A percentile compares a stretch with the other conserved stretches of the same genome.
Conservation (phyloP, 2,329 filamentous ascomycete genomes). For the Verticillium dahliae region DNA sequence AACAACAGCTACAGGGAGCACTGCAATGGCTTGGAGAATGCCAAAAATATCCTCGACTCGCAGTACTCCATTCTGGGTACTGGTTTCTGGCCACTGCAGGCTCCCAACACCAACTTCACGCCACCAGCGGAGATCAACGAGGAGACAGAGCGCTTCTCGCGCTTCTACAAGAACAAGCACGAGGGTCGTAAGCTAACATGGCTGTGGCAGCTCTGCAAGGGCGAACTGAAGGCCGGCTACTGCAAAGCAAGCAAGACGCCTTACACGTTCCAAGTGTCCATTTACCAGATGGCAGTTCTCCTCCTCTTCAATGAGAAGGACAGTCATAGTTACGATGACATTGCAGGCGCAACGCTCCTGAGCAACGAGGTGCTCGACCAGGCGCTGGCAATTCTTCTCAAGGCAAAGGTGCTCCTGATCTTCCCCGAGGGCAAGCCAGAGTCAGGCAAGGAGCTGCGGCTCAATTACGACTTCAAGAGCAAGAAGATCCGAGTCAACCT, state of each 20-base stretch:
- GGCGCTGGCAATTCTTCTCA: constrained; percentile 77
- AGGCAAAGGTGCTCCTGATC: constrained; percentile 81
- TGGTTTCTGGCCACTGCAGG: constrained; percentile 90
- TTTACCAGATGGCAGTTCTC: constrained; percentile 95
- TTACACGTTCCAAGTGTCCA: constrained; percentile 94
- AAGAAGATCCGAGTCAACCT: constrained; percentile 98
- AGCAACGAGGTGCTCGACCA: constrained; percentile 80
- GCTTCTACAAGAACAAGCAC: constrained; percentile 95
- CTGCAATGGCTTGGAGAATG: constrained; percentile 54
- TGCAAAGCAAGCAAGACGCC: constrained; percentile 83
- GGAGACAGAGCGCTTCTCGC: constrained; percentile 83
- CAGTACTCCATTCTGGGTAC: constrained; percentile 91
- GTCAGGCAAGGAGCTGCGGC: constrained; percentile 69
- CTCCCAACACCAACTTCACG: constrained; percentile 82
- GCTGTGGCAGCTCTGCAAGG: constrained; percentile 98
- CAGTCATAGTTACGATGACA: constrained; percentile 79
- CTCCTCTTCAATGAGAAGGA: constrained; percentile 92
- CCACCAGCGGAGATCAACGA: constrained; percentile 78
- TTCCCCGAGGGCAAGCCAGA: constrained; percentile 67
- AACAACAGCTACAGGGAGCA: constrained; percentile 85
- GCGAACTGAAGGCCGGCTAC: constrained; percentile 91
- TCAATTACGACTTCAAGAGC: constrained; percentile 95
- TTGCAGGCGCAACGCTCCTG: constrained; percentile 73
- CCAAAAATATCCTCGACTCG: constrained; percentile 72
- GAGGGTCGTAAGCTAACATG: constrained; percentile 94